Evolutionary conservation across 805 yeast genomes (phyloP).

Genomic region (Yueomyces sinensis): DNA sequence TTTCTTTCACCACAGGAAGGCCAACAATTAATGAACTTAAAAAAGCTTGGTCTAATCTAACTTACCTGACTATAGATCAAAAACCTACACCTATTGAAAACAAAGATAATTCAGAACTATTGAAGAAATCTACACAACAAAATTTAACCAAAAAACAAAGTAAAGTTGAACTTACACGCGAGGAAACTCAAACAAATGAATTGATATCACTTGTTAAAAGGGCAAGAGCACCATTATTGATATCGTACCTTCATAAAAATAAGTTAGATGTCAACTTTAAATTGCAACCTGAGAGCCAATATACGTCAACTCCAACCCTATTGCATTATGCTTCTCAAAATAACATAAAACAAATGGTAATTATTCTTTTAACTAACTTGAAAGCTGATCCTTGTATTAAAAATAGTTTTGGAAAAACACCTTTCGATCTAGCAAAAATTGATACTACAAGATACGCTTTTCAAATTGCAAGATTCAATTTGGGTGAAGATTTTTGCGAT

Average conservation of each 20-base stretch:
- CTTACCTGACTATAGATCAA: conserved; percentile 41
- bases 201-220: conserved; percentile 48
- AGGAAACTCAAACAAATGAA: conserved; percentile 44
- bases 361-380: conserved; percentile 42
- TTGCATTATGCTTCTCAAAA: conserved; percentile 66
- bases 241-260: conserved; percentile 47
- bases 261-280: conserved; percentile 37
- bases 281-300: conserved; percentile 43
- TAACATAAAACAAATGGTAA: conserved; percentile 54
- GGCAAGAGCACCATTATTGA: conserved; percentile 63
- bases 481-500: conserved; percentile 59
- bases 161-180: conserved; percentile 16
- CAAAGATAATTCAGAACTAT: conserved; percentile 10
- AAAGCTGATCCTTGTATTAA: conserved; percentile 56
- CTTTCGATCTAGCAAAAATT: conserved; percentile 52
- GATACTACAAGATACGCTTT: conserved; percentile 38
- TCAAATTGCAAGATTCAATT: conserved; percentile 48
- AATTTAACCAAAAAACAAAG: conserved; percentile 3
- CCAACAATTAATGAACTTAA: conserved; percentile 75
- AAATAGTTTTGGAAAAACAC: conserved; percentile 44
- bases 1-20: conserved; percentile 84
- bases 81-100: conserved; percentile 36
- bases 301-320: conserved; percentile 50
- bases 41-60: conserved; percentile 69
- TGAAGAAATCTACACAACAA: conserved; percentile 1